Base-by-base conservation (phyloP, 1,284 basidiomycete species). In the Cryptococcus neoformans region DNA sequence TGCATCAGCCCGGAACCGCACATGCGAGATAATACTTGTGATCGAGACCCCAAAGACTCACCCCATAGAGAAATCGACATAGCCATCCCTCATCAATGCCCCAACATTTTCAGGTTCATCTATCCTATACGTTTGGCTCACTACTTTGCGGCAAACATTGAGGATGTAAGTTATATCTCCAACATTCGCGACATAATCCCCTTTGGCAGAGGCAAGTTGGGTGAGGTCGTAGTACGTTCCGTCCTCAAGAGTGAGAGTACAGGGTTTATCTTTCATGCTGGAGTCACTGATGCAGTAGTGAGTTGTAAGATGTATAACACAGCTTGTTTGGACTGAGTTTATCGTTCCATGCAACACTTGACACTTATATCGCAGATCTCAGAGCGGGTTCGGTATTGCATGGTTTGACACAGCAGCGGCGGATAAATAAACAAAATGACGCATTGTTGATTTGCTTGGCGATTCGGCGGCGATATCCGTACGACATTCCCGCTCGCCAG, bases 211-310 rank as follows among this genome's bases (percentile, higher is more conserved):
- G 10, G 65, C 56, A 3, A 78, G 65, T 3, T 64, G 60, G 14
- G 66, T 68, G 34, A 78, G 67, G 57, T 76, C 76, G 58, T 72
- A 78, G 59, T 74, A 70, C 16, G 73, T 76, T 14, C 75, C 74
- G 56, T 76, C 73, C 10, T 55, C 54, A 10, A 75, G 63, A 0
- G 74, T 76, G 51, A 75, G 59, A 1, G 68, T 75, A 56, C 75
- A 75, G 6, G 67, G 64, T 6, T 64, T 53, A 28, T 28, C 28
- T 28, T 28, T 28, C 28, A 28, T 28, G 4, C 4, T 28, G 28
- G 28, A 28, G 28, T 28, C 28, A 28, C 28, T 28, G 28, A 4
- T 28, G 28, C 28, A 28, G 28, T 28, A 28, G 28, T 28, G 28
- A 28, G 28, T 28, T 28, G 4, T 4, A 28, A 4, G 28, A 28